Evolutionary conservation across 108 stramenopile genomes (phyloP), one percentile per base, ranked within the genome.

Genomic region (Stephanodiscus minutulus): DNA sequence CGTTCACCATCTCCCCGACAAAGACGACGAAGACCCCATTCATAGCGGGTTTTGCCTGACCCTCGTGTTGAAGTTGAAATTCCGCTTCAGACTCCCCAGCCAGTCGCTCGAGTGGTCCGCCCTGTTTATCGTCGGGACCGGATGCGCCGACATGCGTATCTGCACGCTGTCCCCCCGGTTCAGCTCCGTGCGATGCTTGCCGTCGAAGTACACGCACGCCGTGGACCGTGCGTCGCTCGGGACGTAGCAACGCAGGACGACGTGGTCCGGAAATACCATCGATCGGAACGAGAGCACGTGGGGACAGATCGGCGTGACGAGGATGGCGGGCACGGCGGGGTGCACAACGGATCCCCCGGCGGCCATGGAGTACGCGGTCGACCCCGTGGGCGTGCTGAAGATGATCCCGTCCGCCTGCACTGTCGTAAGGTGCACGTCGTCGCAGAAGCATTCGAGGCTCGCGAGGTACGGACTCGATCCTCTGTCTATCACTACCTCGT

Each of bases 261-360:
- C 94, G 48, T 91, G 91, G 77, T 98, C 98, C 0, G 98, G 97
- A 69, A 99, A 96, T 9, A 99, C 77, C 86, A 99, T 95, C 21
- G 95, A 91, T 22, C 98, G 87, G 66, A 98, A 98, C 27, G 90
- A 92, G 15, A 98, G 75, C 0, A 96, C 95, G 79, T 99, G 98
- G 0, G 98, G 96, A 75, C 97, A 97, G 54, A 99, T 96, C 7
- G 98, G 97, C 11, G 97, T 98, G 13, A 99, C 88, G 20, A 97
- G 70, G 46, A 99, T 98, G 15, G 91, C 87, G 9, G 97, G 96
- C 13, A 97, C 96, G 2, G 96, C 92, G 1, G 98, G 98, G 72
- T 98, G 97, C 9, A 98, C 95, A n/a, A 99, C 97, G 52, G 90
- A 91, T 1, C 97, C 96, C 3, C 98, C 98, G 15, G 98, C 98